These are phyloP conservation scores for Serendipita sp. DNA, from an alignment of 768 basidiomycete genomes.

Conservation along the genomic window DNA sequence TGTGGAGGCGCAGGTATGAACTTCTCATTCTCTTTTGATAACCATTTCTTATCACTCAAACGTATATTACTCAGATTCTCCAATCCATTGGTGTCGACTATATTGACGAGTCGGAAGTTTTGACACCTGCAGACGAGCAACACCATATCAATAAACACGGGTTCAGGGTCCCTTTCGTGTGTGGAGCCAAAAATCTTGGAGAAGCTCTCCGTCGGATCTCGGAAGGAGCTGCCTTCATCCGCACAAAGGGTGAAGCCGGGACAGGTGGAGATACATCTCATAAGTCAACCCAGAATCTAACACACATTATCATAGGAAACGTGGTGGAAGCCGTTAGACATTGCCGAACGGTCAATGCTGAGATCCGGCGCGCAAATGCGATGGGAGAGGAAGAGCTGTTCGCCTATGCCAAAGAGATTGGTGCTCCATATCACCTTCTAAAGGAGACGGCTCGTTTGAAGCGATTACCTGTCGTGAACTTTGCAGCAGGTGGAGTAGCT, in stretches of 20 bases:
- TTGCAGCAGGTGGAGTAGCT: slow-evolving; percentile 87
- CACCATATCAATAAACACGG: slow-evolving; percentile 94
- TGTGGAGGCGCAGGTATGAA: slow-evolving; percentile 74
- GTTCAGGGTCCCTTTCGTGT: slow-evolving; percentile 92
- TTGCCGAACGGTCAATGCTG: slow-evolving; percentile 62
- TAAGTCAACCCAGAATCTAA: neutral
- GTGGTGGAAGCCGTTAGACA: slow-evolving; percentile 91
- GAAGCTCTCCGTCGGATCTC: slow-evolving; percentile 92
- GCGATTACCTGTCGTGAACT: slow-evolving; percentile 88
- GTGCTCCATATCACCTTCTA: slow-evolving; percentile 86
- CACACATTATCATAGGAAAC: slow-evolving; percentile 35
- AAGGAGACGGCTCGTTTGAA: slow-evolving; percentile 93
- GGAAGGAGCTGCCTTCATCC: slow-evolving; percentile 96
- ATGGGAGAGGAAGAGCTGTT: slow-evolving; percentile 96
- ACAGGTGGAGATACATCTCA: slow-evolving; percentile 23
- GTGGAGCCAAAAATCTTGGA: slow-evolving; percentile 86
- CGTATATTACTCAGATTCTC: slow-evolving; percentile 43
- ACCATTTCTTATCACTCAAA: neutral
- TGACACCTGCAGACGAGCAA: slow-evolving; percentile 92
- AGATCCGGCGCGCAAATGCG: slow-evolving; percentile 69
- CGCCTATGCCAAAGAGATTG: slow-evolving; percentile 77
- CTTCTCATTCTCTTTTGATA: neutral
- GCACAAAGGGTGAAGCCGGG: slow-evolving; percentile 88
- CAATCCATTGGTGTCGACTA: slow-evolving; percentile 93
- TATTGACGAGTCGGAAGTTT: slow-evolving; percentile 76